phyloP scores from a whole-genome alignment of 1,284 basidiomycete genomes.

The Ganoderma meredithae region DNA sequence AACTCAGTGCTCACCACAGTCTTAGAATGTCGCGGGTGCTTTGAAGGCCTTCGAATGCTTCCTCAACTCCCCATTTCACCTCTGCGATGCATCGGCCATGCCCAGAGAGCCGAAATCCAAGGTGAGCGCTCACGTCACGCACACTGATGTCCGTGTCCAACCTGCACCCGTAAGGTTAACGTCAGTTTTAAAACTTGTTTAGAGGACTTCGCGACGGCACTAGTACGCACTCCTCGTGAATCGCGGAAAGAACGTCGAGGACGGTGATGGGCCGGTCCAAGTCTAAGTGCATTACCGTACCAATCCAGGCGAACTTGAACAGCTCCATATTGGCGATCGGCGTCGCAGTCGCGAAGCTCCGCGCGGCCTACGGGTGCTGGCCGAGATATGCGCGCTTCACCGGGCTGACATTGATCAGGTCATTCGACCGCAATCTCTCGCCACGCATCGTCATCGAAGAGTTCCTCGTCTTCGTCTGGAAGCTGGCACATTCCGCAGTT shows the following conservation, averaged over 20 bases:
- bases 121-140: not conserved
- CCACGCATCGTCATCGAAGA: not conserved
- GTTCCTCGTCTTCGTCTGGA: not conserved
- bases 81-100: not conserved
- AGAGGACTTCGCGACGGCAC: not conserved
- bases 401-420: not conserved
- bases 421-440: constrained; percentile 13
- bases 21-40: not conserved
- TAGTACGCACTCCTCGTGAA: not conserved
- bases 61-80: not conserved
- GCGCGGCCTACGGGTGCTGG: constrained; percentile 8
- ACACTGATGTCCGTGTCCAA: not conserved
- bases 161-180: not conserved
- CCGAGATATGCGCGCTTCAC: not conserved
- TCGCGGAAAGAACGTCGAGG: not conserved
- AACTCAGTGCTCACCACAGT: not conserved
- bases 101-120: not conserved
- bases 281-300: not conserved
- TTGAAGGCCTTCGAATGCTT: not conserved
- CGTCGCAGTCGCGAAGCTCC: constrained; percentile 14
- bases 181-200: not conserved
- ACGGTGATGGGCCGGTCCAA: not conserved
- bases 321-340: constrained; percentile 1
- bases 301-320: not conserved
- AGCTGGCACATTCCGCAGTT: constrained; percentile 4